Evolutionary conservation across 371 early-diverging fungal species (phyloP).

Genomic region (Saksenaea vasiformis): DNA sequence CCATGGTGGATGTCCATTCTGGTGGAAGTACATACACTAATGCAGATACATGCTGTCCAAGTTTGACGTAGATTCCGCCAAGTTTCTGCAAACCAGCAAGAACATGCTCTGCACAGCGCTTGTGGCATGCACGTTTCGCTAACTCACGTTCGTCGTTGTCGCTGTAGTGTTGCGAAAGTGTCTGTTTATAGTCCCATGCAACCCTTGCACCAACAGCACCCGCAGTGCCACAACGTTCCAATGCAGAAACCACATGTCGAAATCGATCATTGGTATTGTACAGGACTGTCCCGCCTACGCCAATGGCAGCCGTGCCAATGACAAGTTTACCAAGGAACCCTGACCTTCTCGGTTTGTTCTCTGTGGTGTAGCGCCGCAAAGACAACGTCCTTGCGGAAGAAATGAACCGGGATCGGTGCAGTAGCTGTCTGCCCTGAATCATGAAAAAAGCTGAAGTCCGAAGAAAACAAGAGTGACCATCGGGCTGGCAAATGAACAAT

Average conservation of each 20-base stretch:
- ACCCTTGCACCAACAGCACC: conserved; percentile 50
- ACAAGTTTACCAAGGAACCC: background rate
- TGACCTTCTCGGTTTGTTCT: background rate
- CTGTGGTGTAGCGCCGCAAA: background rate
- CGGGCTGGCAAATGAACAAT: background rate
- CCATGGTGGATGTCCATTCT: conserved; percentile 89
- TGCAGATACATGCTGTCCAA: conserved; percentile 90
- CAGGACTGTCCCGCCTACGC: conserved; percentile 35
- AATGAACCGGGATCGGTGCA: background rate
- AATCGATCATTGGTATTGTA: conserved; percentile 52
- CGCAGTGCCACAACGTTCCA: conserved; percentile 48
- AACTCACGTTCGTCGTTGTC: conserved; percentile 40
- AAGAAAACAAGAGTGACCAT: background rate
- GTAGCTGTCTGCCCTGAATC: conserved; percentile 4
- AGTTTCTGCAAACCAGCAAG: conserved; percentile 57
- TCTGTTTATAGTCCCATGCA: conserved; percentile 66
- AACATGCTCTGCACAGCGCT: conserved; percentile 60
- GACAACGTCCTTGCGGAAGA: background rate
- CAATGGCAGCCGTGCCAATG: conserved; percentile 16
- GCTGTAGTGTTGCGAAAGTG: conserved; percentile 44
- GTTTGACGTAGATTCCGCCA: conserved; percentile 92
- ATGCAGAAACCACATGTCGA: conserved; percentile 42
- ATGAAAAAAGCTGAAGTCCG: background rate
- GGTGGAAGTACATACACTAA: conserved; percentile 83
- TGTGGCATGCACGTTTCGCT: conserved; percentile 42